Percentiles rank a stretch among this genome's conserved stretches.
Evolutionary conservation across 805 yeast genomes (phyloP).

Genomic region (Pichia cabralensis): DNA sequence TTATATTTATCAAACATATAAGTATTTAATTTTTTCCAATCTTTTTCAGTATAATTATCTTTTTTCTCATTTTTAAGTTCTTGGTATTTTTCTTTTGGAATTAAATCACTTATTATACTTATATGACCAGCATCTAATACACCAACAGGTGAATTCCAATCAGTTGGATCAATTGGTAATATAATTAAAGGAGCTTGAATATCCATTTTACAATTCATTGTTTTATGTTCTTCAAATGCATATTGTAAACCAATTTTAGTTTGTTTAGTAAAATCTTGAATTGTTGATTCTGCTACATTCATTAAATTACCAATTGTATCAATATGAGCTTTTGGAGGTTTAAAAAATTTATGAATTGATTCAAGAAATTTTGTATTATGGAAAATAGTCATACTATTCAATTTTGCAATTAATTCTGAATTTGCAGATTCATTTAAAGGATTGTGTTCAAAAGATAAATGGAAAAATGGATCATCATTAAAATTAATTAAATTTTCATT

Average conservation of each 20-base stretch:
- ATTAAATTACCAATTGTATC: slow-evolving; percentile 86
- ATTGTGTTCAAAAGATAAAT: slow-evolving; percentile 71
- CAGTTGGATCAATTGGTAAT: slow-evolving; percentile 70
- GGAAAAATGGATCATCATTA: slow-evolving; percentile 53
- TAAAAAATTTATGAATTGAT: slow-evolving; percentile 64
- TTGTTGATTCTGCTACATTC: slow-evolving; percentile 91
- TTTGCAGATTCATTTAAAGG: slow-evolving; percentile 84
- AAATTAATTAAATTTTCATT: background rate
- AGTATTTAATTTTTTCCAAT: slow-evolving; percentile 66
- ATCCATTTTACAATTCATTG: slow-evolving; percentile 76
- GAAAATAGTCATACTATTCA: slow-evolving; percentile 81
- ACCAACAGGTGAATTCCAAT: slow-evolving; percentile 80
- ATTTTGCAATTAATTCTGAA: slow-evolving; percentile 58
- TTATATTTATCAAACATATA: slow-evolving; percentile 87
- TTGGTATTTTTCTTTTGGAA: slow-evolving; percentile 55
- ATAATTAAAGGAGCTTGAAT: slow-evolving; percentile 89
- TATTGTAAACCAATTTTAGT: slow-evolving; percentile 89
- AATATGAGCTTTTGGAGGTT: slow-evolving; percentile 74
- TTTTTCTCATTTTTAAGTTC: slow-evolving; percentile 55
- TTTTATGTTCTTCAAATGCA: slow-evolving; percentile 90
- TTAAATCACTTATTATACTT: slow-evolving; percentile 71
- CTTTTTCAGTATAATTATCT: slow-evolving; percentile 46
- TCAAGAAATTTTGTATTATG: slow-evolving; percentile 82
- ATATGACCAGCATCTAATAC: slow-evolving; percentile 95
- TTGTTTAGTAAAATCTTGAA: slow-evolving; percentile 82